These are phyloP conservation scores for Aurantiochytrium sp. DNA, from an alignment of 108 stramenopile species.

Conservation along the genomic window DNA sequence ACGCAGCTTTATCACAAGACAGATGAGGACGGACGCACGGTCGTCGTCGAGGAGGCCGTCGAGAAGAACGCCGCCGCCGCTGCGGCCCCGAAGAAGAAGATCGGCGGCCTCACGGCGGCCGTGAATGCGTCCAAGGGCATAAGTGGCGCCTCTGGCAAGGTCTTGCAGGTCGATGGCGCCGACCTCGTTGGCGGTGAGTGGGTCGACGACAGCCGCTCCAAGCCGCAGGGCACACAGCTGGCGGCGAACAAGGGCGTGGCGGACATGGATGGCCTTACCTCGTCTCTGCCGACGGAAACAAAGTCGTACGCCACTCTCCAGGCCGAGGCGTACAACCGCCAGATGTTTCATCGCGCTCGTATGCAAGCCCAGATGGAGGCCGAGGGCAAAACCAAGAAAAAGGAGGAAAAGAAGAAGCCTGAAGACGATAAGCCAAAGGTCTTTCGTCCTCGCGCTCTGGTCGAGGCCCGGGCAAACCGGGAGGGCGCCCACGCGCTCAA, in stretches of 20 bases:
- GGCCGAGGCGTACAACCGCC: background rate
- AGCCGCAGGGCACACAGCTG: background rate
- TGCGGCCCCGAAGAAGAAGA: background rate
- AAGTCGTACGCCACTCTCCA: background rate
- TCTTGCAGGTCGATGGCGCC: background rate
- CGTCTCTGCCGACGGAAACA: background rate
- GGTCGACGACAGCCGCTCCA: background rate
- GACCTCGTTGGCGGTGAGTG: background rate
- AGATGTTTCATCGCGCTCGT: background rate
- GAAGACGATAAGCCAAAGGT: slow-evolving; percentile 10
- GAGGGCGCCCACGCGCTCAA: slow-evolving; percentile 1
- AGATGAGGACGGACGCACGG: background rate
- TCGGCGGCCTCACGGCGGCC: slow-evolving; percentile 14
- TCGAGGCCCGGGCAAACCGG: background rate
- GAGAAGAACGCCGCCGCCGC: background rate
- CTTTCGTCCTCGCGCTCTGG: background rate
- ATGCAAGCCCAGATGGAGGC: background rate
- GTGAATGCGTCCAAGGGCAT: background rate
- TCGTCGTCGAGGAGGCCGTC: background rate
- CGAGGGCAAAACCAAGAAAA: background rate
- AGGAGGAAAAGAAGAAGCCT: background rate
- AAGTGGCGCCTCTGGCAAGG: background rate
- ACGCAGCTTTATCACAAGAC: background rate
- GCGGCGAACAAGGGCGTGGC: background rate
- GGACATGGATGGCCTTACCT: background rate